Conservation (phyloP, 2,329 filamentous ascomycete genomes). For the Botrytis pseudocinerea region DNA sequence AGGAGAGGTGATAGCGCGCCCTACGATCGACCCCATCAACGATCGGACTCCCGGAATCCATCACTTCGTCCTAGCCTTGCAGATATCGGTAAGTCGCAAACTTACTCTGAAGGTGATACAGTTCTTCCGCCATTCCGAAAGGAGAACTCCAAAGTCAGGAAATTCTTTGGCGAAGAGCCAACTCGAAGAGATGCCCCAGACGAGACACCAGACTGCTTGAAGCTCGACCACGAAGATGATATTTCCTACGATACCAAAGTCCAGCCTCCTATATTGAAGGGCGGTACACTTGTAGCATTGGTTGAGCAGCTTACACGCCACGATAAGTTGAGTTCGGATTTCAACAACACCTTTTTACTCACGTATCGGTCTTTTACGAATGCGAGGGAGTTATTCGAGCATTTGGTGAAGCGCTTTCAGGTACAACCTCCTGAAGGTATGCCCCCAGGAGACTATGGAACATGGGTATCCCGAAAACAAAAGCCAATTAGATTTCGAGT, state of each 20-base stretch:
- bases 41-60: slow-evolving; percentile 53
- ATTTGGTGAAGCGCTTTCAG: slow-evolving; percentile 87
- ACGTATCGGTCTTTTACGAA: slow-evolving; percentile 95
- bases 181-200: slow-evolving; percentile 52
- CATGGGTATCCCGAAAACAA: slow-evolving; percentile 92
- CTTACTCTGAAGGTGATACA: slow-evolving; percentile 57
- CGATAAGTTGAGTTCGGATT: slow-evolving; percentile 90
- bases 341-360: slow-evolving; percentile 96
- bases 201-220: slow-evolving; percentile 80
- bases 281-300: slow-evolving; percentile 82
- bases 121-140: slow-evolving; percentile 57
- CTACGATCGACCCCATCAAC: slow-evolving; percentile 56
- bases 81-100: slow-evolving; percentile 50
- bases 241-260: slow-evolving; percentile 85
- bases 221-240: slow-evolving; percentile 83
- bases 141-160: slow-evolving; percentile 64
- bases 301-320: slow-evolving; percentile 95
- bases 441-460: slow-evolving; percentile 71
- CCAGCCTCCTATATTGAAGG: slow-evolving; percentile 75
- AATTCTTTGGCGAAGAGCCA: slow-evolving; percentile 66
- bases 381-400: slow-evolving; percentile 86
- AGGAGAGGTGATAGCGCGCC: slow-evolving; percentile 60
- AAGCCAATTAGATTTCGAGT: slow-evolving; percentile 94
- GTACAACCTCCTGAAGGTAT: slow-evolving; percentile 89
- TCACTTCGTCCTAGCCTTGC: slow-evolving; percentile 36